Base-by-base conservation (phyloP, 768 basidiomycete species). In the Peribolospora baueri region DNA sequence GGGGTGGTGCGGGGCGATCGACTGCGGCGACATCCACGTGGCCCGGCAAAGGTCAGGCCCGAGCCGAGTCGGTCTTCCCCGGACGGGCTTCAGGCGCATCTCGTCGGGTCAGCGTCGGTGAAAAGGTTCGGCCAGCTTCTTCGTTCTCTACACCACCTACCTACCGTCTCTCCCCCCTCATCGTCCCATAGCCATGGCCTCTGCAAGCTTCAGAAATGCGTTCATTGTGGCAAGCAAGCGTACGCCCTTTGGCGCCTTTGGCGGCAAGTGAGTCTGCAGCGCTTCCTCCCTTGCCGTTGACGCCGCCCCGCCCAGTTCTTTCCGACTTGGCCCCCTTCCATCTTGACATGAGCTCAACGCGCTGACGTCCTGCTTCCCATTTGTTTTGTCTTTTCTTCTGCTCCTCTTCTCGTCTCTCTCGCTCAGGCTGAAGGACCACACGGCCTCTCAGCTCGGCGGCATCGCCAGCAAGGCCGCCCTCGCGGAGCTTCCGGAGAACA, bases 241-340 rank as follows among this genome's bases (percentile, higher is more conserved):
- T 10, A 70, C 69, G 0, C 65, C 69, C 1, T 70, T 70, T 46
- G 69, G 69, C 4, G 66, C 68, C 0, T 70, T 68, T 50, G 69
- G 69, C 5, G 69, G 69, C 40, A 65, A 62, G 61, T 66, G 51
- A 61, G 66, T 57, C 42, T 45, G 37, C 11, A 40, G 25, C 41
- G 4, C 25, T 13, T 14, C 41, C 46, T 46, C 43, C 41, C 46
- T 49, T 25, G 39, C 39, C 40, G 8, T 41, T 49, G 4, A 48
- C 41, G 42, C 25, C 25, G 3, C 46, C 11, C n/a, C 54, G 51
- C 50, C 38, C 13, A 47, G 47, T 11, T 54, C 41, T 5, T 38
- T 42, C 40, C 45, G 25, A 11, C 14, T 37, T 39, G 42, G 14
- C 46, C 46, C 42, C 42, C 39, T 42, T 40, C 37, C 9, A 25